Evolutionary conservation across 2,329 filamentous ascomycete species (phyloP), one percentile per base, ranked within the genome.

Genomic region (Xylariaceae sp.): DNA sequence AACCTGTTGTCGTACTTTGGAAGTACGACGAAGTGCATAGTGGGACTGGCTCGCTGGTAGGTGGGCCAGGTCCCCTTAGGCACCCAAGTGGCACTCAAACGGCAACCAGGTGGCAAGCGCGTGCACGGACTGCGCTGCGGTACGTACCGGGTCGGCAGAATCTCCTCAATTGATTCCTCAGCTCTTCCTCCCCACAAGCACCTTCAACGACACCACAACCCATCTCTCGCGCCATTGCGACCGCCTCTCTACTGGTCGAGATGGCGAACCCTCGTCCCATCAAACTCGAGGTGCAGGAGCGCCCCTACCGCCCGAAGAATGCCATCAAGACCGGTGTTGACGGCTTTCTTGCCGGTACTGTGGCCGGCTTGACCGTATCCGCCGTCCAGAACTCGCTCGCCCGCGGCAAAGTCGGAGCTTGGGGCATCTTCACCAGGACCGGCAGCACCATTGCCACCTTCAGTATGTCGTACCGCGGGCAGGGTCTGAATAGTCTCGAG

Each of bases 331-430:
- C 72, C 43, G 73, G 80, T 32, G 64, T 80, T 55, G 77, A 75
- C 57, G 76, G 77, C 41, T 75, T 72, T 25, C 52, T 79, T 44
- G 62, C 86, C 50, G 79, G 80, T 40, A 77, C 78, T 52, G 65
- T 67, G 39, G 73, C 74, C 39, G 88, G 88, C 50, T 64, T 83
- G 55, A 72, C 87, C 60, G 58, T 83, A 40, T 82, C 86, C 32
- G 80, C 83, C 35, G 72, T 94, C 46, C 84, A 89, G 67, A 96
- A 94, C 68, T 86, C 88, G 38, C 73, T 95, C 49, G 72, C 80
- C 35, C 88, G 79, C 67, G 72, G 77, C 57, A 94, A 94, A 60
- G 69, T 92, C 46, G 86, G 88, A 50, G 73, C 80, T 42, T 76
- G 81, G 67, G 83, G 84, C 47, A 73, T 94, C 52, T 80, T 96